Base-by-base conservation (phyloP, 2,329 filamentous ascomycete genomes). In the Daldinia sp. region DNA sequence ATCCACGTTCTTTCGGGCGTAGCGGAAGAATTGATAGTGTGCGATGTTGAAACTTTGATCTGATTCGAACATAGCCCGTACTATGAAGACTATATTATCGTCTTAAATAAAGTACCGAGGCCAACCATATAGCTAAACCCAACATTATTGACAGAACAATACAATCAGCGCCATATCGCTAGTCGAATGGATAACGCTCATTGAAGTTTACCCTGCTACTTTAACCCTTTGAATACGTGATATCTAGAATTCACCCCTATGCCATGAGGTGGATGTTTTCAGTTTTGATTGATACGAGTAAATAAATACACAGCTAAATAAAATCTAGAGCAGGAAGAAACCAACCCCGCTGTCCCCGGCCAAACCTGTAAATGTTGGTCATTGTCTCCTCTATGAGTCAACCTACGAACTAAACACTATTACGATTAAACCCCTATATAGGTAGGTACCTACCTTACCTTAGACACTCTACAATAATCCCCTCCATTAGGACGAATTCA, bases 1-100 rank as follows among this genome's bases (percentile, higher is more conserved):
- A 72, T 60, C 59, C 61, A 78, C 77, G 74, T 78, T 78, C 77
- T 68, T 78, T 79, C 62, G 77, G 76, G 77, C 75, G 74, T 74
- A 71, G 65, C 65, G 72, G 68, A 67, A 69, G 63, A 65, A 26
- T 63, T 60, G 57, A 50, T 54, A 66, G 61, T 55, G 53, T 72
- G 46, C 60, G 46, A 69, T 63, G 61, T 62, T 68, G 56, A 54
- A 64, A 64, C 51, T 59, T 63, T 72, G 65, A 73, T 77, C 66
- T 73, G 70, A 69, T 76, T 77, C 75, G 46, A 60, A 68, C 56
- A 51, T 67, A 60, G 42, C 62, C 60, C 48, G 37, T 65, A 20
- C 60, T 63, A 23, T 30, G 13, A 55, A 59, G 63, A 59, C 58
- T 41, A 44, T 10, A 35, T 35, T 35, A 7, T 44, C 48, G 35